phyloP scores from a whole-genome alignment of 371 early-diverging fungal species.

The Mortierella sp. region DNA sequence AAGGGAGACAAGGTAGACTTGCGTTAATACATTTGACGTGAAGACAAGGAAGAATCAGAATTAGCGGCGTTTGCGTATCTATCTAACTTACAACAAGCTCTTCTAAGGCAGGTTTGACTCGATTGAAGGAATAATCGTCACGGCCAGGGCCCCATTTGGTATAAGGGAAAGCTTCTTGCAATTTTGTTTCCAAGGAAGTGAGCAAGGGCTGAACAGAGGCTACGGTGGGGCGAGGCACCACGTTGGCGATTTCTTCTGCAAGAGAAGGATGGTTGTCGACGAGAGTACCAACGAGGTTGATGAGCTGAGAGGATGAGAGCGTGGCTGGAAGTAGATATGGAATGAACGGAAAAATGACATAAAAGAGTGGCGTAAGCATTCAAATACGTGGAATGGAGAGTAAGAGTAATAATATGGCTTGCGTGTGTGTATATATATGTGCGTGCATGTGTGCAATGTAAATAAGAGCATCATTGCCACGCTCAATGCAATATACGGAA shows the following conservation, averaged over 20 bases:
- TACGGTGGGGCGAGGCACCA: conserved; percentile 92
- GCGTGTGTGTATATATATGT: not conserved
- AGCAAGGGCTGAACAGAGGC: conserved; percentile 79
- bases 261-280: conserved; percentile 80
- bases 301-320: conserved; percentile 64
- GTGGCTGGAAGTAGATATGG: conserved; percentile 24
- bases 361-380: conserved; percentile 19
- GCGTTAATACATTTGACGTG: not conserved
- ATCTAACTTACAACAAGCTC: conserved; percentile 72
- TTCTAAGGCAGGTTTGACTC: conserved; percentile 81
- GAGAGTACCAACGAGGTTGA: conserved; percentile 78
- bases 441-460: not conserved
- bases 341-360: not conserved
- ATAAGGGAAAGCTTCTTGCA: conserved; percentile 88
- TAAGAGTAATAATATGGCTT: not conserved
- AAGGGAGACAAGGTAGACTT: not conserved
- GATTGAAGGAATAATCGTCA: conserved; percentile 91
- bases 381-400: not conserved
- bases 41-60: not conserved
- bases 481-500: not conserved
- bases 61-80: not conserved
- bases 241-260: conserved; percentile 75
- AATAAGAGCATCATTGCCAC: conserved; percentile 2
- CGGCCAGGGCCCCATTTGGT: conserved; percentile 81
- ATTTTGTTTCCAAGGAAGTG: conserved; percentile 73